A percentile compares a stretch with the other conserved stretches of the same genome.
Conservation (phyloP, 305 asterid species). For the Petunia hybrid region DNA sequence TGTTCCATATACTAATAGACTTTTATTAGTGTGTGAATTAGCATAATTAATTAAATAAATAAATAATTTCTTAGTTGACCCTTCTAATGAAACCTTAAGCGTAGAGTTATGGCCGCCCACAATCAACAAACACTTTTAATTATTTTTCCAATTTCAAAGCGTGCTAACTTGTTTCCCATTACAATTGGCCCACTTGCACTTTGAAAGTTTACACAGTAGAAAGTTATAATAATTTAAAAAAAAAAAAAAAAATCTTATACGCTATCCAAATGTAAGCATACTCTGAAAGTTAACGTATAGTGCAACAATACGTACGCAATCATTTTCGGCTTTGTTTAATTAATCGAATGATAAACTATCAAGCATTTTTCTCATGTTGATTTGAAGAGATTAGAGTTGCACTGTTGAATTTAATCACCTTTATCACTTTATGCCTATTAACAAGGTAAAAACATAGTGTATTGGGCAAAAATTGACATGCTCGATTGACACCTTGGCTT, state of each 20-base stretch:
- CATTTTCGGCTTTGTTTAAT: background rate
- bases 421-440: too few relatives aligned
- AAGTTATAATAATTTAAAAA: background rate
- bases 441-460: too few relatives aligned
- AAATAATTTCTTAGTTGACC: background rate
- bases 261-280: constrained; percentile 1
- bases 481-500: too few relatives aligned
- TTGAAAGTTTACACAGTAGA: background rate
- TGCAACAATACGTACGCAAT: background rate
- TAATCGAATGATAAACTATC: background rate
- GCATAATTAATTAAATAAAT: background rate
- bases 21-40: constrained; percentile 14
- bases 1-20: constrained; percentile 29
- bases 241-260: background rate
- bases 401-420: too few relatives aligned
- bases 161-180: constrained; percentile 19
- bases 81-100: background rate
- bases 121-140: constrained; percentile 19
- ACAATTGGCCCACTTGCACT: constrained; percentile 16
- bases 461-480: too few relatives aligned
- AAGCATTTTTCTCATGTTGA: background rate
- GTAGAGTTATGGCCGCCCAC: constrained; percentile 24
- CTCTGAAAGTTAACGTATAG: background rate
- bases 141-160: constrained; percentile 20
- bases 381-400: background rate